These are phyloP conservation scores for Teunomyces atbi DNA, from an alignment of 805 yeast genomes.

Conservation along the genomic window DNA sequence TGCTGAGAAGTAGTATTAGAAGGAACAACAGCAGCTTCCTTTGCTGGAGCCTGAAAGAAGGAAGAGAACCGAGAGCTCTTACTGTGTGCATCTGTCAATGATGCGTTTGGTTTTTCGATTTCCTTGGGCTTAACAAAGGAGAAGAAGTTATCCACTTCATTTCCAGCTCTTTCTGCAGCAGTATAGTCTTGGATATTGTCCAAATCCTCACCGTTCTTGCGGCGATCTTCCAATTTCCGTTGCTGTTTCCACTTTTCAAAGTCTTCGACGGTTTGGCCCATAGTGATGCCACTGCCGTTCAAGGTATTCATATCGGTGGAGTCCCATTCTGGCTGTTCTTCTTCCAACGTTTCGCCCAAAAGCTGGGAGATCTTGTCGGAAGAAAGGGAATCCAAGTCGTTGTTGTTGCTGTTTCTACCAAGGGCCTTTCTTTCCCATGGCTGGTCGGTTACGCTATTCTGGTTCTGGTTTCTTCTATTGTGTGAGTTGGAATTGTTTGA, in stretches of 20 bases:
- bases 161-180: conserved; percentile 23
- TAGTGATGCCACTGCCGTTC: conserved; percentile 17
- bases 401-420: conserved; percentile 15
- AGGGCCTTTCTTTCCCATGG: conserved; percentile 31
- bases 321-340: conserved; percentile 42
- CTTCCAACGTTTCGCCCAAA: conserved; percentile 35
- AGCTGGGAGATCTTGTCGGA: conserved; percentile 33
- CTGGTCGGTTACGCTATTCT: conserved; percentile 11
- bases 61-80: conserved; percentile 40
- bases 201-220: conserved; percentile 34
- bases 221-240: conserved; percentile 51
- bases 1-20: neutral
- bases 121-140: conserved; percentile 37
- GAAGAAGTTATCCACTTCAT: conserved; percentile 44
- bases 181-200: neutral
- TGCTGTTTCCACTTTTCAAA: conserved; percentile 59
- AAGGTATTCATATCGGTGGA: conserved; percentile 26
- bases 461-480: conserved; percentile 16
- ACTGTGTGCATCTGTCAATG: conserved; percentile 14
- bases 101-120: conserved; percentile 6
- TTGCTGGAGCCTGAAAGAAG: conserved; percentile 20
- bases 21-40: neutral
- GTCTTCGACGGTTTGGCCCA: conserved; percentile 55
- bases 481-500: conserved; percentile 10
- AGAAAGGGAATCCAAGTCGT: conserved; percentile 31